phyloP scores from a whole-genome alignment of 306 rosid species.

The Astragalus membranaceus region DNA sequence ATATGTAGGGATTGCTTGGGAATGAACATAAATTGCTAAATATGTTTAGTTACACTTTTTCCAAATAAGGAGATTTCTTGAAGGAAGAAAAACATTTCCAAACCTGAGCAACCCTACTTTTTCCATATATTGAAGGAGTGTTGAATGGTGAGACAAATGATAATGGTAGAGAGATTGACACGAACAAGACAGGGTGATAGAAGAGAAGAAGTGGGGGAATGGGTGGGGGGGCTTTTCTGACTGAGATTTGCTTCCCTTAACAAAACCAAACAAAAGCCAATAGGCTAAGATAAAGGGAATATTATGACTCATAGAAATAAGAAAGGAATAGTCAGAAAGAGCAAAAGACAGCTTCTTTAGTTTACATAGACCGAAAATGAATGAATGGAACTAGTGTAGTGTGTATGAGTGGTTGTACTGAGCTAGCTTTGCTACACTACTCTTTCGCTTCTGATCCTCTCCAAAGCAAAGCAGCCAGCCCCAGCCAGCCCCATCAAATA shows the following conservation, averaged over 20 bases:
- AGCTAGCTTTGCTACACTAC: background rate
- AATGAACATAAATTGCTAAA: conserved; percentile 40
- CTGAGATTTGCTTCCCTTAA: conserved; percentile 61
- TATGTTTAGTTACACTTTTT: conserved; percentile 27
- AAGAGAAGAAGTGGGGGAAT: conserved; percentile 3
- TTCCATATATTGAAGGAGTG: conserved; percentile 30
- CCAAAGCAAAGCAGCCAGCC: background rate
- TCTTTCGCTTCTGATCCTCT: background rate
- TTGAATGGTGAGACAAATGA: conserved; percentile 29
- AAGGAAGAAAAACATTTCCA: conserved; percentile 42
- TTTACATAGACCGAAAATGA: background rate
- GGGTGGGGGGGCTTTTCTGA: conserved; percentile 40
- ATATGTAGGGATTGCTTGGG: conserved; percentile 57
- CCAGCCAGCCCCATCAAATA: conserved; percentile 14
- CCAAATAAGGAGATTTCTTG: conserved; percentile 67
- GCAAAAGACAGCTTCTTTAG: background rate
- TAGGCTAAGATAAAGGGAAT: conserved; percentile 35
- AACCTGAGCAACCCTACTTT: conserved; percentile 33
- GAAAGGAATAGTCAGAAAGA: conserved; percentile 35
- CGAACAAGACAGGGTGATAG: conserved; percentile 58
- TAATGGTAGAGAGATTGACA: conserved; percentile 36
- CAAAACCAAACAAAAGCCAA: conserved; percentile 55
- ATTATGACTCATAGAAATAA: conserved; percentile 42
- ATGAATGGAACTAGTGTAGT: background rate
- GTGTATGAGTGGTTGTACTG: background rate